A percentile compares a stretch with the other conserved stretches of the same genome.
Evolutionary conservation across 2,329 filamentous ascomycete genomes (phyloP).

Genomic region (Fusarium illudens): DNA sequence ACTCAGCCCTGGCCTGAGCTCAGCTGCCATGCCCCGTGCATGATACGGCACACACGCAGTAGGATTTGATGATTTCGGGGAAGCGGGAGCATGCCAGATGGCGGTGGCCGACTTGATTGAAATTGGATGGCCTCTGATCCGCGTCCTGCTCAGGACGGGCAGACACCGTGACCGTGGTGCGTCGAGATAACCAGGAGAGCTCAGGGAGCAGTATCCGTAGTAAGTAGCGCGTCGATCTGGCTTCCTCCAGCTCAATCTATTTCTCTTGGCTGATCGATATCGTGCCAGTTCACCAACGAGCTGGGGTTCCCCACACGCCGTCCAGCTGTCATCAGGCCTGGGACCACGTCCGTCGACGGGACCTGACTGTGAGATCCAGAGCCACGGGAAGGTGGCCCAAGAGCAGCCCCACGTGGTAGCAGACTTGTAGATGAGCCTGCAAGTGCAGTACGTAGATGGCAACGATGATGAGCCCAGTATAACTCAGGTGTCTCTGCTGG

Average conservation of each 20-base stretch:
- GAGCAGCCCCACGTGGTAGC: not conserved
- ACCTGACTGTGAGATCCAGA: not conserved
- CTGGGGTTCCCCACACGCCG: slow-evolving; percentile 5
- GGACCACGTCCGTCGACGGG: not conserved
- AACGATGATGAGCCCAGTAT: not conserved
- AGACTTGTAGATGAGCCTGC: not conserved
- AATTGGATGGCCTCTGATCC: slow-evolving; percentile 12
- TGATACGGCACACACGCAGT: not conserved
- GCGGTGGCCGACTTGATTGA: slow-evolving; percentile 6
- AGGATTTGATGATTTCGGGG: not conserved
- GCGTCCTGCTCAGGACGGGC: not conserved
- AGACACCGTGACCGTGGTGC: slow-evolving; percentile 1
- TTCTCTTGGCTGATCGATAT: not conserved
- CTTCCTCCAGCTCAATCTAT: not conserved
- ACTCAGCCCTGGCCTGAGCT: slow-evolving; percentile 9
- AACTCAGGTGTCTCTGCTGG: not conserved
- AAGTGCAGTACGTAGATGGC: not conserved
- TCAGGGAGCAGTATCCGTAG: not conserved
- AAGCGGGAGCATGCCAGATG: not conserved
- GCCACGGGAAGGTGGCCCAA: not conserved
- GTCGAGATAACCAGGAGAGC: slow-evolving; percentile 6
- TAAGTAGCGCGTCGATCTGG: not conserved
- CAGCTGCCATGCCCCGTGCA: not conserved
- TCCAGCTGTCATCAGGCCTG: not conserved
- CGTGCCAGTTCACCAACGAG: not conserved